A percentile compares a stretch with the other conserved stretches of the same genome.
phyloP scores from a whole-genome alignment of 2,329 filamentous ascomycete genomes.

The Passalora sequoiae region DNA sequence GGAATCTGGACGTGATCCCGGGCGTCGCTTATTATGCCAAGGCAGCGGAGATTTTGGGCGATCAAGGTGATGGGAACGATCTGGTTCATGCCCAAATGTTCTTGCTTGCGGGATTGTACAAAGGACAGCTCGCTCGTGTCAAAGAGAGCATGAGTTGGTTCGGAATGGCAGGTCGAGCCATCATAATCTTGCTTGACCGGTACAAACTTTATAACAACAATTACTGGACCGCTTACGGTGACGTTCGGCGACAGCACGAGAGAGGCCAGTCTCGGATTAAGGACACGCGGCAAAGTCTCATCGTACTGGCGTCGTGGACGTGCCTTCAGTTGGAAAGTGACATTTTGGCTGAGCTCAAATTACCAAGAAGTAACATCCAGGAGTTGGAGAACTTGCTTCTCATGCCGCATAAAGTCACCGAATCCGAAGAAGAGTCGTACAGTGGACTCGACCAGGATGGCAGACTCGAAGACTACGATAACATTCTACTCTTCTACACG shows the following conservation, averaged over 20 bases:
- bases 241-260: constrained; percentile 31
- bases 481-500: constrained; percentile 54
- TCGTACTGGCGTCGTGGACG: constrained; percentile 77
- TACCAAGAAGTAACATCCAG: constrained; percentile 58
- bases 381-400: constrained; percentile 58
- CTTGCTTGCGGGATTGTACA: constrained; percentile 80
- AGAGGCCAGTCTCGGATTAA: constrained; percentile 28
- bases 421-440: constrained; percentile 25
- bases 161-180: constrained; percentile 54
- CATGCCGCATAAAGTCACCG: constrained; percentile 55
- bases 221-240: constrained; percentile 34
- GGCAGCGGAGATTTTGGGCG: constrained; percentile 79
- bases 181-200: constrained; percentile 70
- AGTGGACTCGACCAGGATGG: constrained; percentile 20
- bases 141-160: constrained; percentile 78
- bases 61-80: constrained; percentile 70
- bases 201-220: constrained; percentile 43
- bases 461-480: constrained; percentile 25
- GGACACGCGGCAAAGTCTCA: constrained; percentile 37
- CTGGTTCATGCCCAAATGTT: constrained; percentile 79
- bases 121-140: constrained; percentile 79
- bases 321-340: constrained; percentile 92
- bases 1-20: constrained; percentile 69
- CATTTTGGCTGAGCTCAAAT: constrained; percentile 75
- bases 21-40: constrained; percentile 85